Percentiles rank a stretch among this genome's conserved stretches.
These are phyloP conservation scores for Grifola frondosa DNA, from an alignment of 1,284 basidiomycete species.

Conservation along the genomic window DNA sequence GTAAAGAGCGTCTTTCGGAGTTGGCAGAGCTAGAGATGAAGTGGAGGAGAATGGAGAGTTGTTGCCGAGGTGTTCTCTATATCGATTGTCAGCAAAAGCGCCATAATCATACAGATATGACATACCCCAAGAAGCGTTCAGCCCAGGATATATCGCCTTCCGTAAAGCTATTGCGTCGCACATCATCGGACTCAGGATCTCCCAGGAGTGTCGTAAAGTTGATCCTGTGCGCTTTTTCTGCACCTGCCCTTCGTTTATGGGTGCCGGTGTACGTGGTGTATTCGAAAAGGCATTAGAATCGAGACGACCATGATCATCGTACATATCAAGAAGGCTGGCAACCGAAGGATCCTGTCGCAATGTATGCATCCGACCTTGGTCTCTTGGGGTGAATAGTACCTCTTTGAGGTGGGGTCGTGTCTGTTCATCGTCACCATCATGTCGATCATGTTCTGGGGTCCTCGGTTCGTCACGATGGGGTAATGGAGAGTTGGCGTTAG, in stretches of 20 bases:
- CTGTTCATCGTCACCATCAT: slow-evolving; percentile 11
- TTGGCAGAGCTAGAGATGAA: slow-evolving; percentile 27
- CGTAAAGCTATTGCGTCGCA: slow-evolving; percentile 34
- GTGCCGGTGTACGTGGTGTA: slow-evolving; percentile 44
- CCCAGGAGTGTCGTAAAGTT: slow-evolving; percentile 71
- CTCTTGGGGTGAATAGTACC: slow-evolving; percentile 44
- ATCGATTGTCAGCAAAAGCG: too few species aligned
- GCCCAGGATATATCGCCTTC: slow-evolving; percentile 82
- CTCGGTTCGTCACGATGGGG: slow-evolving; percentile 25
- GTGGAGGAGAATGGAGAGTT: slow-evolving; percentile 27
- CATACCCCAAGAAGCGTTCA: slow-evolving; percentile 67
- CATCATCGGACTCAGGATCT: slow-evolving; percentile 42
- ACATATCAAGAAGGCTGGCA: slow-evolving; percentile 65
- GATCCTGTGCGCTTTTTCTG: slow-evolving; percentile 63
- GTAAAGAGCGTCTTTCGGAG: slow-evolving; percentile 30
- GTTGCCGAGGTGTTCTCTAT: slow-evolving; percentile 26
- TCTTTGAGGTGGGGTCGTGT: slow-evolving; percentile 27
- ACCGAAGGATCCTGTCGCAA: slow-evolving; percentile 76
- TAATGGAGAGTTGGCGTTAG: slow-evolving; percentile 50
- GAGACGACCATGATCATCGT: slow-evolving; percentile 68
- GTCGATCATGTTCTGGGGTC: slow-evolving; percentile 10
- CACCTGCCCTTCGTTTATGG: slow-evolving; percentile 39
- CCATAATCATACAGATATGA: slow-evolving; percentile 1
- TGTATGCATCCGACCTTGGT: slow-evolving; percentile 51
- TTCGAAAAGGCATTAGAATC: slow-evolving; percentile 64